A percentile compares a stretch with the other conserved stretches of the same genome.
phyloP scores from a whole-genome alignment of 352 stramenopile species.

The Phytophthora citricola region DNA sequence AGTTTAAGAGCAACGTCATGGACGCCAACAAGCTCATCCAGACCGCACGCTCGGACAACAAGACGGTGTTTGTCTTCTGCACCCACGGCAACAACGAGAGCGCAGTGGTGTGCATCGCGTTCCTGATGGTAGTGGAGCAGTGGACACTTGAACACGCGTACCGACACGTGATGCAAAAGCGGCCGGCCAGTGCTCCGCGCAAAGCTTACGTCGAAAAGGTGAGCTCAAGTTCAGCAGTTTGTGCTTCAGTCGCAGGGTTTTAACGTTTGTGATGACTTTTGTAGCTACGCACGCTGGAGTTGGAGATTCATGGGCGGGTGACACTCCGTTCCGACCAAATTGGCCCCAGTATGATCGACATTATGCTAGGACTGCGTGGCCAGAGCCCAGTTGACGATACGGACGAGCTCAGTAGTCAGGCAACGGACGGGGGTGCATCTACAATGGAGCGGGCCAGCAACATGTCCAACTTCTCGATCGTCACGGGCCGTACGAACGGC shows the following conservation, averaged over 20 bases:
- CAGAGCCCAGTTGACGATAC: slow-evolving; percentile 44
- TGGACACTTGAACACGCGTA: slow-evolving; percentile 73
- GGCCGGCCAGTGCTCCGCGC: slow-evolving; percentile 63
- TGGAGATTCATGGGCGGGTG: slow-evolving; percentile 64
- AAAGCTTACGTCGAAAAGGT: slow-evolving; percentile 76
- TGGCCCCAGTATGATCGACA: slow-evolving; percentile 77
- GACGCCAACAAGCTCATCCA: slow-evolving; percentile 58
- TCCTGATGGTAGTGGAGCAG: slow-evolving; percentile 61
- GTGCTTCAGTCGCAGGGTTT: not conserved
- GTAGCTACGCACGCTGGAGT: slow-evolving; percentile 60
- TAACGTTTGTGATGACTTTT: slow-evolving; percentile 3
- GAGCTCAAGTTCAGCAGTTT: not conserved
- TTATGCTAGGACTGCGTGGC: slow-evolving; percentile 71
- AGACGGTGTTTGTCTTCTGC: slow-evolving; percentile 75
- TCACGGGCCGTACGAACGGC: slow-evolving; percentile 49
- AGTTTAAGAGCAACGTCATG: slow-evolving; percentile 53
- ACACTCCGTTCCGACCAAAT: slow-evolving; percentile 68
- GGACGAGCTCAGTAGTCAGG: slow-evolving; percentile 54
- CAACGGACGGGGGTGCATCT: slow-evolving; percentile 49
- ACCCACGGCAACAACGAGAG: slow-evolving; percentile 79
- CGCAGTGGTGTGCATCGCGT: slow-evolving; percentile 71
- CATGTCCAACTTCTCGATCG: slow-evolving; percentile 67
- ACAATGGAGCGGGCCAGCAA: slow-evolving; percentile 63
- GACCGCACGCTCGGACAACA: slow-evolving; percentile 40
- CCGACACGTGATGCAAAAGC: slow-evolving; percentile 65